Conservation (phyloP, 306 rosid genomes). For the Dalbergia oliveri region DNA sequence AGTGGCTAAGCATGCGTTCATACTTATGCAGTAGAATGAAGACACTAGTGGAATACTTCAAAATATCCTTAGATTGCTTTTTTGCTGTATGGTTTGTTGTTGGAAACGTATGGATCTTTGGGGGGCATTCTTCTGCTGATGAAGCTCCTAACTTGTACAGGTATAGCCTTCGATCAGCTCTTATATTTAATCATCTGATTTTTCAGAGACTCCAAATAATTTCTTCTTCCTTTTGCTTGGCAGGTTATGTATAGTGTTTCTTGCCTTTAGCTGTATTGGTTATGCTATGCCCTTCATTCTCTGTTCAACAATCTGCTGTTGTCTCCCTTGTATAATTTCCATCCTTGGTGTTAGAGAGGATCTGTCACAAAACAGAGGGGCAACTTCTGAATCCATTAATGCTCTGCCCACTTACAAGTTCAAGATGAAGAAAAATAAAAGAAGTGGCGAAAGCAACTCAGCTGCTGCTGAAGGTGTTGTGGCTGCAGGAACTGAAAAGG, state of each 20-base stretch:
- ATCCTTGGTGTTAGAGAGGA: constrained; percentile 96
- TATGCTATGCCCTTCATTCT: constrained; percentile 99
- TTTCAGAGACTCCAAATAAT: constrained; percentile 30
- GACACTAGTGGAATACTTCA: constrained; percentile 83
- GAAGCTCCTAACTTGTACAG: constrained; percentile 95
- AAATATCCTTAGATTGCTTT: constrained; percentile 95
- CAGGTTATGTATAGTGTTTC: constrained; percentile 97
- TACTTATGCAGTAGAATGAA: constrained; percentile 67
- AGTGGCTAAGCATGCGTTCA: constrained; percentile 40
- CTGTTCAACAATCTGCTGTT: constrained; percentile 97
- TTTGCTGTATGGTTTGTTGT: constrained; percentile 98
- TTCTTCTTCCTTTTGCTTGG: constrained; percentile 49
- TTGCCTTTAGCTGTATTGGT: constrained; percentile 93
- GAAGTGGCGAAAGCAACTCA: constrained; percentile 59
- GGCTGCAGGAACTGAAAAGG: constrained; percentile 93
- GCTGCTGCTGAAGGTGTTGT: constrained; percentile 73
- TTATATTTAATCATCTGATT: constrained; percentile 32
- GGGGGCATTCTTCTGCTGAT: constrained; percentile 76
- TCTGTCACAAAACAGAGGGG: constrained; percentile 82
- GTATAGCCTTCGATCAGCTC: constrained; percentile 55
- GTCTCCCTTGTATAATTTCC: constrained; percentile 96
- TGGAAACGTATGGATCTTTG: constrained; percentile 98
- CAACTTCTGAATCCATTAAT: constrained; percentile 88
- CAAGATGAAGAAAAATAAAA: constrained; percentile 80
- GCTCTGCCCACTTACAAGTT: constrained; percentile 91